phyloP scores from a whole-genome alignment of 2,329 filamentous ascomycete genomes.

The Fusarium albidum region DNA sequence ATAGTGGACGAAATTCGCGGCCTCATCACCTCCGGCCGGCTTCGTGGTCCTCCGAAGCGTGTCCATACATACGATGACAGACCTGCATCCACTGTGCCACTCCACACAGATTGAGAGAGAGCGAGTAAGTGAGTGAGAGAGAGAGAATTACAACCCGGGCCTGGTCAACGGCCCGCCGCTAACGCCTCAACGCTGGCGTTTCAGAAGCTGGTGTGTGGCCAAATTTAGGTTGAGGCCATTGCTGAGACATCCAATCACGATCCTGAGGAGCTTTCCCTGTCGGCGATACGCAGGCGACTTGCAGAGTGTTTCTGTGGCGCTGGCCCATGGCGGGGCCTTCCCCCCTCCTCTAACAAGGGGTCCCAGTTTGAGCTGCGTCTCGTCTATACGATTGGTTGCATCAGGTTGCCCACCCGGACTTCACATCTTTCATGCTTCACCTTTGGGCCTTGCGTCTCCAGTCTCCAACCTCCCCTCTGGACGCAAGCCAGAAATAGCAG shows the following conservation, averaged over 20 bases:
- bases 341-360: slow-evolving; percentile 27
- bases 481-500: slow-evolving; percentile 36
- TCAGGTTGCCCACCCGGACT: slow-evolving; percentile 29
- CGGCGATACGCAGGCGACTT: slow-evolving; percentile 41
- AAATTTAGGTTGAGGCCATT: slow-evolving; percentile 47
- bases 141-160: slow-evolving; percentile 11
- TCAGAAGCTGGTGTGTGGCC: slow-evolving; percentile 41
- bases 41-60: not conserved
- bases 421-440: slow-evolving; percentile 36
- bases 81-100: too few relatives aligned
- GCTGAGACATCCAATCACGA: slow-evolving; percentile 45
- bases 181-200: slow-evolving; percentile 39
- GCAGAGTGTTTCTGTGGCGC: slow-evolving; percentile 16
- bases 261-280: slow-evolving; percentile 39
- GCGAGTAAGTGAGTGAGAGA: slow-evolving; percentile 1
- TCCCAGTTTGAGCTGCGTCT: slow-evolving; percentile 40
- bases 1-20: slow-evolving; percentile 19
- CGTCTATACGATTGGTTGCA: slow-evolving; percentile 32
- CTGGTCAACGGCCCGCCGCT: slow-evolving; percentile 32
- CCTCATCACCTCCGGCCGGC: slow-evolving; percentile 23
- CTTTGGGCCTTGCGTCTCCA: slow-evolving; percentile 18
- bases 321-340: too few relatives aligned
- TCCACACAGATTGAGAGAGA: not conserved
- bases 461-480: too few relatives aligned
- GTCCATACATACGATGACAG: not conserved